Evolutionary conservation across 2,329 filamentous ascomycete genomes (phyloP), one percentile per base, ranked within the genome.

Genomic region (Emmonsia crescens): DNA sequence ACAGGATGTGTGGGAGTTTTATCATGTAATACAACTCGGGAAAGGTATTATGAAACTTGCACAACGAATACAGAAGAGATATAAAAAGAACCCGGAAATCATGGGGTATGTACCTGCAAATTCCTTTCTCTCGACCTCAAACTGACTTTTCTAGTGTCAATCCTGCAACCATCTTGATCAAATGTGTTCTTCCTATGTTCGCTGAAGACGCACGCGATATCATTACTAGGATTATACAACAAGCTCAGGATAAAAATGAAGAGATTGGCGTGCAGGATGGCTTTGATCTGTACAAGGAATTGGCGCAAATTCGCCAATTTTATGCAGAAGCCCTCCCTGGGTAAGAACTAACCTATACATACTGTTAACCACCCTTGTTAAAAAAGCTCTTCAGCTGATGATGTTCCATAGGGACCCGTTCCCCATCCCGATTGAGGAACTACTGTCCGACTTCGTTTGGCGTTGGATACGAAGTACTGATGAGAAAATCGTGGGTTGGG

Each of bases 391-490:
- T 46, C 27, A 24, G 42, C 60, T 56, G 21, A 49, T 51, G 24
- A 29, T 40, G 40, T 42, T n/a, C 12, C n/a, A 38, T 31, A 73
- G 72, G 9, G 79, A 85, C 63, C 83, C 85, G 0, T 99, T 97
- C 73, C 87, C 86, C 4, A 96, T 97, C 73, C 86, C 91, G 66
- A 83, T 99, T 51, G 94, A 99, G 74, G 84, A 86, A 49, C 78
- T 96, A 19, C 80, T 99, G 21, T 89, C 92, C 64, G 88, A 89
- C 42, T 99, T 97, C 73, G 94, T 97, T 5, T 97, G 92, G 92
- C 86, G 91, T 62, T 99, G 92, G 92, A 90, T 99, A 65, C 82
- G 83, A 60, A 84, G 86, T 65, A 91, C 91, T 8, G 91, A 97
- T 68, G 79, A 79, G 40, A 91, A 87, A 70, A 86, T 96, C 70